phyloP scores from a whole-genome alignment of 208 protist genomes.

The Porcisia hertigi region DNA sequence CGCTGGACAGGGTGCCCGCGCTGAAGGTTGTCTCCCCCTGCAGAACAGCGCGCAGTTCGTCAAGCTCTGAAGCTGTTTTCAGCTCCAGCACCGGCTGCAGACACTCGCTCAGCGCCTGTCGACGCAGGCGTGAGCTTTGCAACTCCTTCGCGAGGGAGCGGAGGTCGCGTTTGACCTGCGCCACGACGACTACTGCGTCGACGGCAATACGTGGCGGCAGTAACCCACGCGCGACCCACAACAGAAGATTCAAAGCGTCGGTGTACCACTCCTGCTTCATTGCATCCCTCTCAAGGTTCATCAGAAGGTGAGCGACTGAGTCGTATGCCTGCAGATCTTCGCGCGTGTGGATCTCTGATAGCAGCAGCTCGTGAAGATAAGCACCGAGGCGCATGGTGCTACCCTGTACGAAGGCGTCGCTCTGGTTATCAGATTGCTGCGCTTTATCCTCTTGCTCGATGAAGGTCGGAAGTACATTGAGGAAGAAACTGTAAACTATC shows the following conservation, averaged over 20 bases:
- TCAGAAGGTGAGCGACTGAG: slow-evolving; percentile 55
- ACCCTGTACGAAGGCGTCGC: background rate
- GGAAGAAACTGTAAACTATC: slow-evolving; percentile 76
- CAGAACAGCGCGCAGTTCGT: slow-evolving; percentile 48
- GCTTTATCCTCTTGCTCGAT: slow-evolving; percentile 34
- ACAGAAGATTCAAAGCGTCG: slow-evolving; percentile 55
- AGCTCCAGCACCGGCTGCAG: slow-evolving; percentile 69
- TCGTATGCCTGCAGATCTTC: slow-evolving; percentile 32
- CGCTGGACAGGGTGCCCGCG: slow-evolving; percentile 40
- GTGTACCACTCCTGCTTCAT: slow-evolving; percentile 26
- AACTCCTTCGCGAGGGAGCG: slow-evolving; percentile 54
- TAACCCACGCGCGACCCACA: slow-evolving; percentile 43
- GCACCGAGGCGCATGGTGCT: slow-evolving; percentile 2
- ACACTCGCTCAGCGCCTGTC: slow-evolving; percentile 64
- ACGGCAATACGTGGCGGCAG: slow-evolving; percentile 74
- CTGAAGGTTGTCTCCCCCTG: slow-evolving; percentile 68
- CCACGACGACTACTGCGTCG: slow-evolving; percentile 62
- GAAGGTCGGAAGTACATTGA: slow-evolving; percentile 51
- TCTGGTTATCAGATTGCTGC: background rate
- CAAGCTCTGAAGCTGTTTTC: slow-evolving; percentile 50
- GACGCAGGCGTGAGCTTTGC: slow-evolving; percentile 64
- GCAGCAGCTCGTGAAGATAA: slow-evolving; percentile 24
- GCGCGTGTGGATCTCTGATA: slow-evolving; percentile 20
- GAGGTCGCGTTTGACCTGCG: slow-evolving; percentile 66
- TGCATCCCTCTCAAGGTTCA: slow-evolving; percentile 64